These are phyloP conservation scores for Cladosporium austrohemisphaericum DNA, from an alignment of 2,329 filamentous ascomycete species.

Conservation along the genomic window DNA sequence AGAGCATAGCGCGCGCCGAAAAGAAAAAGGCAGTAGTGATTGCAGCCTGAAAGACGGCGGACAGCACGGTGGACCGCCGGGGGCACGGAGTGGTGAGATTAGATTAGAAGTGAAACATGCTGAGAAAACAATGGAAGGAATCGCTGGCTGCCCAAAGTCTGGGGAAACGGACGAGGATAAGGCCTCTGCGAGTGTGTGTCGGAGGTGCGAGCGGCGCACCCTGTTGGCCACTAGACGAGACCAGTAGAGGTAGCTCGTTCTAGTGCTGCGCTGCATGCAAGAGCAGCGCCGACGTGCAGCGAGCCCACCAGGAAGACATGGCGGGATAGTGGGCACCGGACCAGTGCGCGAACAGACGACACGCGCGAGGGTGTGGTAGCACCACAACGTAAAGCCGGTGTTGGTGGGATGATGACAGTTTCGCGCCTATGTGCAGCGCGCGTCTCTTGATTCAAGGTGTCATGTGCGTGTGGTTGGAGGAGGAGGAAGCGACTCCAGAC, in stretches of 20 bases:
- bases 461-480: neutral
- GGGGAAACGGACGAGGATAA: slow-evolving; percentile 10
- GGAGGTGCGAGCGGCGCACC: neutral
- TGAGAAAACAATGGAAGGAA: slow-evolving; percentile 13
- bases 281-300: slow-evolving; percentile 5
- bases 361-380: slow-evolving; percentile 7
- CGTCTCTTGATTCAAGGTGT: neutral
- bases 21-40: neutral
- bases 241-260: slow-evolving; percentile 2
- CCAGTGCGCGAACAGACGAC: neutral
- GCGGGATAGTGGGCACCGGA: neutral
- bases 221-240: slow-evolving; percentile 11
- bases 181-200: neutral
- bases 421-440: too few relatives aligned
- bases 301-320: slow-evolving; percentile 6
- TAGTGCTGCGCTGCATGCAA: slow-evolving; percentile 12
- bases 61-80: neutral
- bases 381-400: neutral
- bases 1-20: neutral
- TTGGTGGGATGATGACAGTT: neutral
- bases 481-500: too few relatives aligned
- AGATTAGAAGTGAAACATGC: slow-evolving; percentile 15
- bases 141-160: slow-evolving; percentile 10
- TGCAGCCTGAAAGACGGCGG: slow-evolving; percentile 6
- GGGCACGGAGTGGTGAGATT: slow-evolving; percentile 1